These are phyloP conservation scores for Pseudogymnoascus sp. DNA, from an alignment of 2,329 filamentous ascomycete species.

Conservation along the genomic window DNA sequence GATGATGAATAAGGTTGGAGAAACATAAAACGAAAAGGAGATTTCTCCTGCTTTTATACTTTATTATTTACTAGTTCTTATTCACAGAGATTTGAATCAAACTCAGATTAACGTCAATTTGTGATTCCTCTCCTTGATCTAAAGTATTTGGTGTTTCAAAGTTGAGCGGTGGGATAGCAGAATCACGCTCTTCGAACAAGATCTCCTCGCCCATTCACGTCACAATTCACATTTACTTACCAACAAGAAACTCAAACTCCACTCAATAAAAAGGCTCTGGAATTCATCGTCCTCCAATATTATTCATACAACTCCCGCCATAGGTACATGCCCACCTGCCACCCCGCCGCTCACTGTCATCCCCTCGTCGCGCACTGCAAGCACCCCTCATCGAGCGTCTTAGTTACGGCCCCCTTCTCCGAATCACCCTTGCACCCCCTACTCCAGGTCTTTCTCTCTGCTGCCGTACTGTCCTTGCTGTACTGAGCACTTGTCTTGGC, in stretches of 20 bases:
- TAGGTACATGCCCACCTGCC: no score
- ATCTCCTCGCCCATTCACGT: neutral
- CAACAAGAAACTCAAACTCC: neutral
- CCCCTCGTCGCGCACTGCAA: neutral
- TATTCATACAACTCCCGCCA: neutral
- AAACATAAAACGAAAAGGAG: neutral
- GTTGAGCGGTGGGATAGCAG: neutral
- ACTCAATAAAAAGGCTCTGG: neutral
- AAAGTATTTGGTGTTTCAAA: neutral
- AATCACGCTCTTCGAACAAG: neutral
- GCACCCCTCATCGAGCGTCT: neutral
- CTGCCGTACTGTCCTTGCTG: neutral
- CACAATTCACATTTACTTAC: neutral
- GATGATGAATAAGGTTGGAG: neutral
- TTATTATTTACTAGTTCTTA: neutral
- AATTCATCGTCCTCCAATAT: neutral
- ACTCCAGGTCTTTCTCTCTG: neutral
- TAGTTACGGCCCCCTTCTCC: neutral
- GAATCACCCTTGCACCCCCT: neutral
- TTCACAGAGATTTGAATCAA: neutral
- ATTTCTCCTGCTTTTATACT: neutral
- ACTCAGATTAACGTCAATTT: neutral
- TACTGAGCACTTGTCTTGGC: neutral
- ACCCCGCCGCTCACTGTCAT: neutral
- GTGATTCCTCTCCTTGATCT: neutral